Base-by-base conservation (phyloP, 148 eudicot species). In the Cornus kousa region DNA sequence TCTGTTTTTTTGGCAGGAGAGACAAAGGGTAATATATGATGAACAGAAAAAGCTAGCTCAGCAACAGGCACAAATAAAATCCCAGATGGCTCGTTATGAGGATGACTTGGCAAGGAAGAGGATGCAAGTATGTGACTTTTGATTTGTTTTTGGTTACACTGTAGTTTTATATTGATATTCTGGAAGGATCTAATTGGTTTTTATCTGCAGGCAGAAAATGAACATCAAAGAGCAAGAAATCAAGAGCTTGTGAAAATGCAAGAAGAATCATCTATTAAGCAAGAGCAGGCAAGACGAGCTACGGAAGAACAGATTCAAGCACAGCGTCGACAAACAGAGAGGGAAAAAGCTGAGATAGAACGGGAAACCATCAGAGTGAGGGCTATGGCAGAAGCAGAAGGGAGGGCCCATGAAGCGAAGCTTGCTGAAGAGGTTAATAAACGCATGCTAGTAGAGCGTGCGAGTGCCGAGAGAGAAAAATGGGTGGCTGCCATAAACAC, bases 401-500 rank as follows among this genome's bases (percentile, higher is more conserved):
- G 89, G 50, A 89, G 94, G 72, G 99, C 98, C 80, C 99, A 85
- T 81, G 94, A 93, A 87, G 92, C 92, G 31, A 90, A 88, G 87
- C 86, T 96, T 82, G 87, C 91, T 22, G 99, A 93, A 90, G 99
- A 96, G 23, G 91, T 96, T 48, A 91, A 94, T 79, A 89, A 87
- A 67, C 88, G 99, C 60, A 87, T 86, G 91, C 90, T 94, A 46
- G 79, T 89, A 53, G 91, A 92, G 19, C 92, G 92, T 74, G 94
- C 91, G 73, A 88, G 88, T 87, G 93, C 94, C 23, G 99, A 96
- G 82, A 86, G 90, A 59, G 99, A 96, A 72, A 96, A 96, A 85
- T 93, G 97, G 98, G 89, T 96, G 77, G 83, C 98, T 74, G 98
- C 95, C 57, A 96, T 96, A 73, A 96, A 96, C 83, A 96, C 99